phyloP scores from a whole-genome alignment of 2,329 filamentous ascomycete species.

The Colletotrichum sojae region DNA sequence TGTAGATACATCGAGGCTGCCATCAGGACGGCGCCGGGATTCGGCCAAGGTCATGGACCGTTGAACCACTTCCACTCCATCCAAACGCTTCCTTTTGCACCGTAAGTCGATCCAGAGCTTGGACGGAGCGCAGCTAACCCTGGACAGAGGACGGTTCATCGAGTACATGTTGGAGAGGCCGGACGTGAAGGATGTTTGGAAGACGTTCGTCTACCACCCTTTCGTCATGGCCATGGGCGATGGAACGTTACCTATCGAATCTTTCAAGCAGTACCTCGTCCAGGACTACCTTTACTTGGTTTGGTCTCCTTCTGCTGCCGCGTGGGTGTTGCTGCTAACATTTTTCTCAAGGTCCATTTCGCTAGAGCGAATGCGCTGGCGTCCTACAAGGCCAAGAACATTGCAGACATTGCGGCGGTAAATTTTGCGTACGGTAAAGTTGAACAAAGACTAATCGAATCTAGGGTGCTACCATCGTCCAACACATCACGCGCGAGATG shows the following conservation, averaged over 20 bases:
- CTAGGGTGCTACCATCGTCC: conserved; percentile 77
- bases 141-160: conserved; percentile 78
- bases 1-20: conserved; percentile 80
- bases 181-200: conserved; percentile 83
- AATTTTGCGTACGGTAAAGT: conserved; percentile 47
- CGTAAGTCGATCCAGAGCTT: conserved; percentile 56
- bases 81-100: conserved; percentile 77
- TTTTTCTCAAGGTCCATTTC: conserved; percentile 78
- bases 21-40: conserved; percentile 74
- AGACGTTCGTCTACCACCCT: conserved; percentile 82
- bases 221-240: conserved; percentile 85
- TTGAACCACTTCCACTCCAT: conserved; percentile 85
- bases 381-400: conserved; percentile 84
- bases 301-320: conserved; percentile 42
- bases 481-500: conserved; percentile 85
- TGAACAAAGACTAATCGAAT: conserved; percentile 13
- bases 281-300: conserved; percentile 95
- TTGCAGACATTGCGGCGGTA: conserved; percentile 81
- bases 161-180: conserved; percentile 84
- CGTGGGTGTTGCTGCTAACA: neutral
- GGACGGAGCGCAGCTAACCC: conserved; percentile 21
- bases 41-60: conserved; percentile 79
- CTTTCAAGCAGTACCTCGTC: conserved; percentile 90
- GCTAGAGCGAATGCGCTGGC: conserved; percentile 88
- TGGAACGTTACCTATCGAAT: conserved; percentile 80